Evolutionary conservation across 768 basidiomycete species (phyloP).

Genomic region (Tricholoma sp.): DNA sequence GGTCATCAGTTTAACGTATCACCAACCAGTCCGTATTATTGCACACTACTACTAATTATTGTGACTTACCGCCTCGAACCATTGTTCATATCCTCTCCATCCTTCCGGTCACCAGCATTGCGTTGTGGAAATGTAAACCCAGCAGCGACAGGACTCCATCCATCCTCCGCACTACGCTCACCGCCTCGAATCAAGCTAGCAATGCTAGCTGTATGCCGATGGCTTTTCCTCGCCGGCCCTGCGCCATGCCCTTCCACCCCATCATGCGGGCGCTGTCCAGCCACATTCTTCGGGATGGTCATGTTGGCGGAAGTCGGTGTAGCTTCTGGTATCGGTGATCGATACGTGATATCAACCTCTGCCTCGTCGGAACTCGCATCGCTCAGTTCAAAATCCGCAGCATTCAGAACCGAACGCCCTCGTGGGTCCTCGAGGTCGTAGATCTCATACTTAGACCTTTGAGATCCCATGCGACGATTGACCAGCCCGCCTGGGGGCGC

Average conservation of each 20-base stretch:
- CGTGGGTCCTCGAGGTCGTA: constrained; percentile 72
- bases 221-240: constrained; percentile 33
- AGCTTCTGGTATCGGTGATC: constrained; percentile 50
- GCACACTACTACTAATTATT: background rate
- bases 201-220: constrained; percentile 80
- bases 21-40: background rate
- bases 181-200: constrained; percentile 76
- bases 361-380: constrained; percentile 61
- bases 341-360: constrained; percentile 63
- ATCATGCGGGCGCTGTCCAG: constrained; percentile 10
- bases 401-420: constrained; percentile 33
- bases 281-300: constrained; percentile 5
- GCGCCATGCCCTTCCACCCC: constrained; percentile 16
- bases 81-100: background rate
- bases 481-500: constrained; percentile 37
- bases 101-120: constrained; percentile 6
- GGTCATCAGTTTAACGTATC: background rate
- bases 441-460: constrained; percentile 63
- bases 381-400: constrained; percentile 50
- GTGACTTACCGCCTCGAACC: background rate
- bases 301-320: constrained; percentile 30
- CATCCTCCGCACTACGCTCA: constrained; percentile 70
- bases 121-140: constrained; percentile 14
- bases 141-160: constrained; percentile 68
- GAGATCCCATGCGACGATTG: constrained; percentile 9